Evolutionary conservation across 495 filamentous ascomycete species (phyloP), one percentile per base, ranked within the genome.

Genomic region (Lophiostoma macrostomum): DNA sequence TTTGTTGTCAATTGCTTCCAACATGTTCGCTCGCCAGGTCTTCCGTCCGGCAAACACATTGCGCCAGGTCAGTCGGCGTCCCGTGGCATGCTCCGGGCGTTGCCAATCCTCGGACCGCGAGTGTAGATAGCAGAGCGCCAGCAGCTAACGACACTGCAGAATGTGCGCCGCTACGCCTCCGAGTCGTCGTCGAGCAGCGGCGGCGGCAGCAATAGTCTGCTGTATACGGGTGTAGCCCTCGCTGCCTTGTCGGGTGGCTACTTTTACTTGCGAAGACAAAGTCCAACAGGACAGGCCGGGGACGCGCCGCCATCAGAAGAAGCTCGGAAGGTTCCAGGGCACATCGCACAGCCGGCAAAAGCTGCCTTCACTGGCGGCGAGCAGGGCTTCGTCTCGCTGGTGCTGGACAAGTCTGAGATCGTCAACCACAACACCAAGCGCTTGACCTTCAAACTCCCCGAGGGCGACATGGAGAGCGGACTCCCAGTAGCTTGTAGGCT

Each of bases 341-440:
- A 42, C 14, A 24, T 53, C 2, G 38, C 50, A 34, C 28, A 29
- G 11, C 50, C 58, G 7, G 63, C 61, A 29, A 83, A 81, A 67
- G 61, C 69, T 39, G 76, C 86, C 27, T 87, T 98, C 69, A 85
- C 76, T 14, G 94, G 91, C 50, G 88, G 90, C 34, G 86, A 91
- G 40, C 83, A 93, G 71, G 91, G 89, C 62, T 95, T 87, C 71
- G 69, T 95, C 34, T 79, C 80, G 54, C 80, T 95, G 57, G 81
- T 84, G 74, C 77, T 98, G 36, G 81, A 88, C 35, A 79, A 82
- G n/a, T 77, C 88, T 57, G 85, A 89, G 72, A 63, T 68, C 12
- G 68, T 95, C 71, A 95, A 85, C 73, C 83, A 86, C 74, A 95
- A 95, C 77, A 90, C 89, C 50, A 96, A 96, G 83, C 78, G 74